phyloP scores from a whole-genome alignment of 192 early-diverging fungal genomes.

The Chytriomyces confervae region DNA sequence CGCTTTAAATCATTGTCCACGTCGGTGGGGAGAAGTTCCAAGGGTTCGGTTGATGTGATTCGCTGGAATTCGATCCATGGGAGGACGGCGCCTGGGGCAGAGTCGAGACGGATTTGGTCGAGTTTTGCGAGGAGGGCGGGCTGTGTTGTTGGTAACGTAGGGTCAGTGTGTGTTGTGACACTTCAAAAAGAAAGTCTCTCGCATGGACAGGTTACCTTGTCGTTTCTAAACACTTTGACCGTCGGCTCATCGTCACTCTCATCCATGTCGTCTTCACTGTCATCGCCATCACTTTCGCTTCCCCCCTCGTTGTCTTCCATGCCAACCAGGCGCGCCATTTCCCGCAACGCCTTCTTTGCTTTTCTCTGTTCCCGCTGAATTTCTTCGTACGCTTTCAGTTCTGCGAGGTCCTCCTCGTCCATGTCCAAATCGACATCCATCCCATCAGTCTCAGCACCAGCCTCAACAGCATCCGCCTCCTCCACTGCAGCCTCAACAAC shows the following conservation, averaged over 20 bases:
- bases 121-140: slow-evolving; percentile 45
- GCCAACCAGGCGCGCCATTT: slow-evolving; percentile 33
- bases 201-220: slow-evolving; percentile 22
- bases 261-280: slow-evolving; percentile 40
- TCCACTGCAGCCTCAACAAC: neutral
- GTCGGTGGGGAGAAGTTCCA: slow-evolving; percentile 50
- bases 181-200: neutral
- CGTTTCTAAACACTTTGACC: slow-evolving; percentile 8
- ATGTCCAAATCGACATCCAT: neutral
- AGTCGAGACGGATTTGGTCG: slow-evolving; percentile 48
- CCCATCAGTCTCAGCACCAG: slow-evolving; percentile 1
- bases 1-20: slow-evolving; percentile 89
- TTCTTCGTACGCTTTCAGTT: slow-evolving; percentile 30
- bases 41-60: slow-evolving; percentile 44
- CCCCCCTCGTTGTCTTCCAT: slow-evolving; percentile 23
- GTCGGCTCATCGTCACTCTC: neutral
- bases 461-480: slow-evolving; percentile 32
- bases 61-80: slow-evolving; percentile 57
- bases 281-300: slow-evolving; percentile 39
- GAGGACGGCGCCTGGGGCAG: slow-evolving; percentile 34
- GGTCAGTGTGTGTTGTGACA: neutral
- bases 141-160: slow-evolving; percentile 18
- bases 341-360: slow-evolving; percentile 44
- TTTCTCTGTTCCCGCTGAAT: slow-evolving; percentile 48
- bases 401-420: slow-evolving; percentile 21